Evolutionary conservation across 2,329 filamentous ascomycete genomes (phyloP).

Genomic region (Didymella glomerata): DNA sequence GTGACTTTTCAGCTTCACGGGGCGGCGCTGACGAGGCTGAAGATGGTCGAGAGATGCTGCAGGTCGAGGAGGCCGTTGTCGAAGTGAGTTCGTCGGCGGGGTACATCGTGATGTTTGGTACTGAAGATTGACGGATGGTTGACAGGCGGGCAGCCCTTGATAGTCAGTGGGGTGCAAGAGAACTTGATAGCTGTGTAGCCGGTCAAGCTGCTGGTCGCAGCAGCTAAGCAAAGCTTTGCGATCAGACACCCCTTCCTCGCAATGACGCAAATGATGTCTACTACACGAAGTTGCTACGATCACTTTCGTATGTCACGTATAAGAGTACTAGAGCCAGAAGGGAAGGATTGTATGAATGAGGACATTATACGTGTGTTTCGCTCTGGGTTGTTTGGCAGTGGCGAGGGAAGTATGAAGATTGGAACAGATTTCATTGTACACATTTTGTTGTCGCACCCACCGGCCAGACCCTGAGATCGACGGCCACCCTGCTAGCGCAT

Average conservation of each 20-base stretch:
- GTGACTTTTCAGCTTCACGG: slow-evolving; percentile 13
- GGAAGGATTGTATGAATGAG: slow-evolving; percentile 36
- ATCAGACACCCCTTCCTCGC: not conserved
- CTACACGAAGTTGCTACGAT: slow-evolving; percentile 19
- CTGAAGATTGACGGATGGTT: not conserved
- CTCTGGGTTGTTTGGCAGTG: not conserved
- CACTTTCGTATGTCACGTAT: slow-evolving; percentile 48
- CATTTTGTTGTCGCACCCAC: slow-evolving; percentile 4
- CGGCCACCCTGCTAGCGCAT: slow-evolving; percentile 1
- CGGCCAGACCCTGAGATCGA: slow-evolving; percentile 16
- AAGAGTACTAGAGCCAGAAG: slow-evolving; percentile 37
- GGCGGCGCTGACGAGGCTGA: slow-evolving; percentile 26
- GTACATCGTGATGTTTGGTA: slow-evolving; percentile 1
- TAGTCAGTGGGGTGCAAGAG: not conserved
- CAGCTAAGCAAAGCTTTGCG: not conserved
- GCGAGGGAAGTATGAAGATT: not conserved
- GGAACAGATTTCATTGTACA: too few relatives aligned
- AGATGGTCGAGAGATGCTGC: slow-evolving; percentile 27
- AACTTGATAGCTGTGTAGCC: not conserved
- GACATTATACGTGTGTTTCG: slow-evolving; percentile 31
- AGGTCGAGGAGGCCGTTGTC: slow-evolving; percentile 25
- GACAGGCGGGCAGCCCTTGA: not conserved
- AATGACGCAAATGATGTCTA: not conserved
- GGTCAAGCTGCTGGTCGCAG: slow-evolving; percentile 4
- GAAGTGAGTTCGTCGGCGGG: slow-evolving; percentile 10